Base-by-base conservation (phyloP, 148 eudicot species). In the Camellia lanceoleosa region DNA sequence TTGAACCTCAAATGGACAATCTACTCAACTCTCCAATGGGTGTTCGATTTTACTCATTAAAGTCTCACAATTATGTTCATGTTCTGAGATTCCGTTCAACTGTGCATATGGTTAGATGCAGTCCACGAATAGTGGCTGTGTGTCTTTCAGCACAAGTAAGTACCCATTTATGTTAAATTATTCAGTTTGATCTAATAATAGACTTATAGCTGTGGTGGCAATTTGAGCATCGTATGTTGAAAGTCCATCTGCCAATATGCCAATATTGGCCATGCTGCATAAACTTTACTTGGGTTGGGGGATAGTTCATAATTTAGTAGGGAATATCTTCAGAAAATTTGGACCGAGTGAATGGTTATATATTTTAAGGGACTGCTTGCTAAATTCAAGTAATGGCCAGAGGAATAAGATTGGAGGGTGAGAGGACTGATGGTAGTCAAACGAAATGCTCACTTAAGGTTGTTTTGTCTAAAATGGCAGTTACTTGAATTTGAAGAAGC, bases 101-200 rank as follows among this genome's bases (percentile, higher is more conserved):
- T 46, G 96, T 95, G 46, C 86, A 85, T 67, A 91, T 89, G 87
- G 90, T 95, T 84, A 89, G 94, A 79, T 96, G 99, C 89, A 93
- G 99, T 84, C 89, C 94, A 67, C 93, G 91, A 58, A 87, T 93
- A 75, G 92, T 96, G 75, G 99, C 99, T 78, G 91, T 96, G 64
- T 97, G 97, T 80, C 98, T 96, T 82, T 87, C 91, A 77, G 87
- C 96, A 73, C 98, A 96, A 87, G 99, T 96, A 86, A 85, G 93
- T 74, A 52, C 81, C 79, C 18, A 5, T 56, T 66, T 75, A n/a
- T 11, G 61, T 47, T 64, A 30, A 5, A 15, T 38, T 65, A 10
- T 42, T 49, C 68, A 47, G 63, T 67, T 68, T 59, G 56, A 10
- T 51, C 38, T 41, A 5, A 30, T 8, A 30, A 30, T 30, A 30